Base-by-base conservation (phyloP, 23 red algal genomes). In the Gracilaria vermiculophylla region DNA sequence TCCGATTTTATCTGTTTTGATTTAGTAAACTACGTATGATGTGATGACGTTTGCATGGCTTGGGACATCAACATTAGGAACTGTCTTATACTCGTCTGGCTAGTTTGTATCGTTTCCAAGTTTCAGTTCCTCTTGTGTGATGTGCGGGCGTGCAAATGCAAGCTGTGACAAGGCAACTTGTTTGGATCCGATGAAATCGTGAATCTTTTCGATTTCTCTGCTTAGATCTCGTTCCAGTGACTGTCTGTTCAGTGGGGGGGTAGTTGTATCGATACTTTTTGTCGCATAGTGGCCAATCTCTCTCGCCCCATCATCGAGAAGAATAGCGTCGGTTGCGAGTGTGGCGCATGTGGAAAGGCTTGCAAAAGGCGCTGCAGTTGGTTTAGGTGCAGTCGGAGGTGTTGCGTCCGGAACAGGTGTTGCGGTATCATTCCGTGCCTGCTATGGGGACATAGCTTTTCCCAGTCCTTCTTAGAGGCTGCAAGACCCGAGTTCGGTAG, bases 1-100 rank as follows among this genome's bases (percentile, higher is more conserved):
- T 24, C 64, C 43, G n/a, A 53, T 60, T 51, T 67, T 29, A 52
- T 85, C 80, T 17, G 37, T 35, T 29, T 85, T 69, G 23, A 85
- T 20, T 40, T 85, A 69, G 80, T 85, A 85, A 25, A 85, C 61
- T 8, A 85, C 64, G 61, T 85, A 60, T 40, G 57, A 85, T 19
- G 39, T 47, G 27, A 85, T 13, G 1, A 85, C 27, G 33, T 85
- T 85, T n/a, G 80, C 60, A 23, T 66, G 28, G 12, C 17, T 43
- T 37, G 61, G 80, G 17, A 67, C 45, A 2, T 67, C 57, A 48
- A 15, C 21, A n/a, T 69, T 36, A 5, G 17, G 1, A 32, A 85
- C 80, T 40, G 29, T 29, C 33, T 69, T 24, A 40, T 85, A 69
- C 20, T 56, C 80, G 13, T 72, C 80, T 40, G 37, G 10, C 80